Base-by-base conservation (phyloP, 176 grass and related monocot species). In the Canna indica region DNA sequence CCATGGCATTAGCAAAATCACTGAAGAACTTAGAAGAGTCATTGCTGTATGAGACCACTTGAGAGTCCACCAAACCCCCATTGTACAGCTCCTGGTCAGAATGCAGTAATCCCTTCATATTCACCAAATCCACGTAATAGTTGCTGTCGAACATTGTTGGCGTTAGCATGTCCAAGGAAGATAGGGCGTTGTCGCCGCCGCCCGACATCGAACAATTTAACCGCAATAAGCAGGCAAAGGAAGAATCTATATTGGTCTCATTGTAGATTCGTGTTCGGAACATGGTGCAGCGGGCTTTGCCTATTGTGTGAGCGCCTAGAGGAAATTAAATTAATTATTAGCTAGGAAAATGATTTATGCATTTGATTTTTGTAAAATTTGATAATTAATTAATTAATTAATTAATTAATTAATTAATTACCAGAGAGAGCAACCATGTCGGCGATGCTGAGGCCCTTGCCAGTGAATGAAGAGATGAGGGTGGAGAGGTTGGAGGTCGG, bases 291-390 rank as follows among this genome's bases (percentile, higher is more conserved):
- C 45, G 42, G 2, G 68, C 68, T 70, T 33, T 26, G 26, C 68
- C 68, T 31, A 70, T 48, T 1, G 68, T 70, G 27, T 70, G 68
- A 20, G 68, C 68, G 17, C 68, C 68, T 64, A 30, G 12, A 64
- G n/a, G n/a, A n/a, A n/a, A n/a, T n/a, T n/a, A n/a, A n/a, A n/a
- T n/a, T n/a, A n/a, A n/a, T n/a, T n/a, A n/a, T n/a, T n/a, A n/a
- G n/a, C n/a, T n/a, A n/a, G n/a, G n/a, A n/a, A n/a, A n/a, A n/a
- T n/a, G n/a, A n/a, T n/a, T n/a, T n/a, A n/a, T n/a, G n/a, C n/a
- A n/a, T n/a, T n/a, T n/a, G n/a, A n/a, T n/a, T n/a, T n/a, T n/a
- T n/a, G n/a, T n/a, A n/a, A n/a, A n/a, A n/a, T n/a, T n/a, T n/a
- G n/a, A n/a, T n/a, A n/a, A n/a, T n/a, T n/a, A n/a, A n/a, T n/a